Percentiles rank a stretch among this genome's conserved stretches.
phyloP scores from a whole-genome alignment of 2,329 filamentous ascomycete genomes.

The Penicillium sp. region DNA sequence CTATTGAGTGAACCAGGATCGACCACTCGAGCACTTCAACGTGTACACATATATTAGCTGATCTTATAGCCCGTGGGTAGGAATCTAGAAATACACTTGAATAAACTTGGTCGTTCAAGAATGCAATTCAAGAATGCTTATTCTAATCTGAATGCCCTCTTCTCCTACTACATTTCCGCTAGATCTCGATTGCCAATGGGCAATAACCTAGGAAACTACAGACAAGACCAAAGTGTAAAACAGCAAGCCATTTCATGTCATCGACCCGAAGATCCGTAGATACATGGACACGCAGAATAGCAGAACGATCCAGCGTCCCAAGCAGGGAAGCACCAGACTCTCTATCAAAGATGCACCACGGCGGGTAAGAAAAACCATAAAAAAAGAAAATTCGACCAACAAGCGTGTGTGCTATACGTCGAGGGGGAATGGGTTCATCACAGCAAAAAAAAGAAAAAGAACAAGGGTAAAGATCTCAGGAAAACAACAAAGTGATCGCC shows the following conservation, averaged over 20 bases:
- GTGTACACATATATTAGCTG: not conserved
- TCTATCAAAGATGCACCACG: slow-evolving; percentile 12
- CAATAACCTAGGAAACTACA: not conserved
- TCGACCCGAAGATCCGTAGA: slow-evolving; percentile 7
- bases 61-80: not conserved
- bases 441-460: slow-evolving; percentile 8
- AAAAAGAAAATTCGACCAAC: slow-evolving; percentile 8
- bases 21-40: not conserved
- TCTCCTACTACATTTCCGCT: not conserved
- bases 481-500: slow-evolving; percentile 18
- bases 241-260: not conserved
- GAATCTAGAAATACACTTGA: not conserved
- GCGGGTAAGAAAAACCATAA: slow-evolving; percentile 1
- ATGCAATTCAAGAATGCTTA: not conserved
- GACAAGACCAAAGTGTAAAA: not conserved
- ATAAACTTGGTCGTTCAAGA: not conserved
- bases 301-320: slow-evolving; percentile 2
- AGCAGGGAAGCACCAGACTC: slow-evolving; percentile 2
- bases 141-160: not conserved
- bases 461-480: slow-evolving; percentile 6
- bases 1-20: not conserved
- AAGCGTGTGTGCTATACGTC: slow-evolving; percentile 2
- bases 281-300: slow-evolving; percentile 8
- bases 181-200: not conserved
- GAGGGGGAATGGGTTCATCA: slow-evolving; percentile 18